Evolutionary conservation across 768 basidiomycete genomes (phyloP).

Genomic region (Lentinula sp.): DNA sequence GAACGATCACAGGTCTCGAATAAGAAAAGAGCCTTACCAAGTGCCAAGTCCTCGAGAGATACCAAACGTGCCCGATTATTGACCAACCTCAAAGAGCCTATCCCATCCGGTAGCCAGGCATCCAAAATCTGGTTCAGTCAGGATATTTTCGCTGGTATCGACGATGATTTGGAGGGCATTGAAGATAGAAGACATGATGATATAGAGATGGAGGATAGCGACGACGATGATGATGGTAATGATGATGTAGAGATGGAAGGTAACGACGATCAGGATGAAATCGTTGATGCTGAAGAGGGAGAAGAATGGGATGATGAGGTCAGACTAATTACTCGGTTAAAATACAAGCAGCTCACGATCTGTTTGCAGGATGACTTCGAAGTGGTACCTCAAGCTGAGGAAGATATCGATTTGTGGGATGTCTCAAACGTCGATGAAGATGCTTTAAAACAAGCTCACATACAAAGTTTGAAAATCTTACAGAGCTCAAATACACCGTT

Average conservation of each 20-base stretch:
- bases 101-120: slow-evolving; percentile 37
- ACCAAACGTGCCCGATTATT: slow-evolving; percentile 51
- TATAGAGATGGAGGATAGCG: slow-evolving; percentile 7
- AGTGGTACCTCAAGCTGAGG: slow-evolving; percentile 63
- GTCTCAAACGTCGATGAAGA: slow-evolving; percentile 74
- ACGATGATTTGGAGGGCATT: slow-evolving; percentile 30
- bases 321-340: not conserved
- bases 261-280: slow-evolving; percentile 5
- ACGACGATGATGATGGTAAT: slow-evolving; percentile 9
- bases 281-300: slow-evolving; percentile 16
- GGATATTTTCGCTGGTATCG: slow-evolving; percentile 73
- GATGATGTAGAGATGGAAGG: slow-evolving; percentile 22
- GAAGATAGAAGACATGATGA: slow-evolving; percentile 23
- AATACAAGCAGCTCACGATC: not conserved
- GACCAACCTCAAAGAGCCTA: slow-evolving; percentile 35
- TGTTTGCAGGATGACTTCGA: slow-evolving; percentile 60
- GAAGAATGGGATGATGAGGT: slow-evolving; percentile 21
- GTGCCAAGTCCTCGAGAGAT: slow-evolving; percentile 17
- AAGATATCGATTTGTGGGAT: slow-evolving; percentile 72
- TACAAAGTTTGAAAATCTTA: slow-evolving; percentile 46
- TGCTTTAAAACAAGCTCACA: slow-evolving; percentile 54
- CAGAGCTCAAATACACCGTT: not conserved
- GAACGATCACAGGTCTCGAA: slow-evolving; percentile 15
- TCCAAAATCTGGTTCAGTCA: slow-evolving; percentile 96
- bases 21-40: slow-evolving; percentile 37